Evolutionary conservation across 345 rosid genomes (phyloP).

Genomic region (Salix caprea): DNA sequence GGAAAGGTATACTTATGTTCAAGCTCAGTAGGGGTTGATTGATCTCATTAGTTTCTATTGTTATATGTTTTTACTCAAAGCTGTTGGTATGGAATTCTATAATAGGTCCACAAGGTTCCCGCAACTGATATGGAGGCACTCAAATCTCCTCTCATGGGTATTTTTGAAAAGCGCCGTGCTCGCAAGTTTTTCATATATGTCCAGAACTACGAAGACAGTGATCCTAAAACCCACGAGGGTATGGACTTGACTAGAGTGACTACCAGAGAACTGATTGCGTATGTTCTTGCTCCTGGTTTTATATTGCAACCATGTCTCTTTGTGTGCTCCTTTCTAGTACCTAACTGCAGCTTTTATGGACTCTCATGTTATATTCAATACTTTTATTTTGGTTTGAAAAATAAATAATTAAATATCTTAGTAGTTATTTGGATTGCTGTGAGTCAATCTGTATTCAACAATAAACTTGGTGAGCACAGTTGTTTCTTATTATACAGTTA

Average conservation of each 20-base stretch:
- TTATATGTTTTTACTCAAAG: neutral
- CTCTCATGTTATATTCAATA: neutral
- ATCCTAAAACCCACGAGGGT: constrained; percentile 91
- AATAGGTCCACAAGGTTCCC: constrained; percentile 93
- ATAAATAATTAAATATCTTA: neutral
- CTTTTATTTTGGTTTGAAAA: neutral
- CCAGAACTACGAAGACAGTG: constrained; percentile 75
- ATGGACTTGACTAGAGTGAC: constrained; percentile 84
- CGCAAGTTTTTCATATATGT: constrained; percentile 85
- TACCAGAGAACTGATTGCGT: constrained; percentile 83
- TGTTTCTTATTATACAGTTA: neutral
- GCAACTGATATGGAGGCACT: constrained; percentile 94
- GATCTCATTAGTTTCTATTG: neutral
- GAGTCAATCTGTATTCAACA: neutral
- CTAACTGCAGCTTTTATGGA: neutral
- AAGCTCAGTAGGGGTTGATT: neutral
- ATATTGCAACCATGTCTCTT: neutral
- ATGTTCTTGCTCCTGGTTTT: constrained; percentile 28
- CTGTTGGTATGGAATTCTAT: neutral
- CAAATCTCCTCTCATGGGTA: constrained; percentile 94
- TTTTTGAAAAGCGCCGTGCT: constrained; percentile 96
- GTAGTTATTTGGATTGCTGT: neutral
- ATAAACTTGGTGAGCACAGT: neutral
- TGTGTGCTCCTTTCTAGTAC: neutral
- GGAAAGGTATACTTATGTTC: constrained; percentile 64